A percentile compares a stretch with the other conserved stretches of the same genome.
Evolutionary conservation across 805 yeast genomes (phyloP).

Genomic region (Ogataea methanolica): DNA sequence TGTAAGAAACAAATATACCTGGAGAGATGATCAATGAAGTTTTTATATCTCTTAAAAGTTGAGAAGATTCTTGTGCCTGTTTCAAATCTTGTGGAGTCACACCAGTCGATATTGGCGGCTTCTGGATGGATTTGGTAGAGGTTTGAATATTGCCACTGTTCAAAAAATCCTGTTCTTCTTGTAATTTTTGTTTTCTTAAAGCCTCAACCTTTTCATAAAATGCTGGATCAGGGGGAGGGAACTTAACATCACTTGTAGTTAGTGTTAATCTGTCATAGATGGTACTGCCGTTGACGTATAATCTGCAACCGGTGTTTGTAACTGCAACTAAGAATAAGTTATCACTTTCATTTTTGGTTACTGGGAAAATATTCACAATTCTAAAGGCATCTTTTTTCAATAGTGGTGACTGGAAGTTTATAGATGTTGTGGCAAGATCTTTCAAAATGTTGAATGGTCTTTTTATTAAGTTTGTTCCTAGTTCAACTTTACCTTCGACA

Average conservation of each 20-base stretch:
- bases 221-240: constrained; percentile 38
- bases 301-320: constrained; percentile 79
- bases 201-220: constrained; percentile 27
- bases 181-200: constrained; percentile 35
- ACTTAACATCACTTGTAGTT: constrained; percentile 37
- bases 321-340: constrained; percentile 72
- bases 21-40: constrained; percentile 69
- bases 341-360: constrained; percentile 58
- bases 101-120: constrained; percentile 24
- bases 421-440: constrained; percentile 37
- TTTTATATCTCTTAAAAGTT: constrained; percentile 52
- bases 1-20: constrained; percentile 75
- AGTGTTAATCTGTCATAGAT: constrained; percentile 29
- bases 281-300: constrained; percentile 52
- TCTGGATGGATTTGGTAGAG: constrained; percentile 13
- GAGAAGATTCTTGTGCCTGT: constrained; percentile 51
- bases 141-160: constrained; percentile 9
- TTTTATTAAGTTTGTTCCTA: constrained; percentile 31
- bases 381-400: constrained; percentile 51
- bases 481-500: constrained; percentile 31
- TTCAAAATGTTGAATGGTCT: constrained; percentile 43
- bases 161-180: constrained; percentile 29
- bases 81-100: constrained; percentile 33
- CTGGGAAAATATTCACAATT: constrained; percentile 59
- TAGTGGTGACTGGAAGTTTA: constrained; percentile 36